Evolutionary conservation across 306 rosid genomes (phyloP), one percentile per base, ranked within the genome.

Genomic region (Trichosanthes cucumerina): DNA sequence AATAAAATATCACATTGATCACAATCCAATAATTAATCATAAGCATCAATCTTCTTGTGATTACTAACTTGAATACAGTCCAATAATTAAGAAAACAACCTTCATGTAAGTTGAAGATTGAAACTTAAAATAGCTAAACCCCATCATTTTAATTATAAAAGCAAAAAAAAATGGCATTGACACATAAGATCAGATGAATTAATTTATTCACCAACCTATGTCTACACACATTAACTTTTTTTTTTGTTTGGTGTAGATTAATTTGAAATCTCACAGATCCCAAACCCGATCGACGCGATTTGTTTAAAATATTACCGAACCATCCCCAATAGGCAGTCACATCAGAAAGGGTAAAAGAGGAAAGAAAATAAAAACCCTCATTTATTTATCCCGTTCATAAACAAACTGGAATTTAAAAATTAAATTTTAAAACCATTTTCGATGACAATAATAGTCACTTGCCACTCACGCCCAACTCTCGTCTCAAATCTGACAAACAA

Each of bases 381-480:
- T 66, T 71, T 71, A 46, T 71, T 11, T 24, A 46, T 46, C 77
- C 31, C 26, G 21, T 41, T 71, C 15, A 28, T 71, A 49, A 73
- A 49, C 31, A 73, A 49, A 47, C 9, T 46, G 76, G 57, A 46
- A 46, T 73, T 18, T 46, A 5, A 46, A 71, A 71, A 39, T 70
- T 70, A 44, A 36, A 36, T 11, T 11, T 59, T n/a, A 56, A 56
- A 56, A 5, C 65, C 15, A 62, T 62, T 66, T 69, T 39, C 18
- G 23, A 64, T 8, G 71, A 18, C 46, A 21, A 68, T 41, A 39
- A 68, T 68, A 23, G 75, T 68, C 75, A 68, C 77, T 71, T 71
- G 77, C 58, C 58, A 71, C 77, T 71, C 57, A 71, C 77, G 77
- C 77, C 58, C 77, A 13, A 2, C 77, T 41, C 36, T 12, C 56